Conservation (phyloP, 1,284 basidiomycete species). For the Apiotrichum montevideense region DNA sequence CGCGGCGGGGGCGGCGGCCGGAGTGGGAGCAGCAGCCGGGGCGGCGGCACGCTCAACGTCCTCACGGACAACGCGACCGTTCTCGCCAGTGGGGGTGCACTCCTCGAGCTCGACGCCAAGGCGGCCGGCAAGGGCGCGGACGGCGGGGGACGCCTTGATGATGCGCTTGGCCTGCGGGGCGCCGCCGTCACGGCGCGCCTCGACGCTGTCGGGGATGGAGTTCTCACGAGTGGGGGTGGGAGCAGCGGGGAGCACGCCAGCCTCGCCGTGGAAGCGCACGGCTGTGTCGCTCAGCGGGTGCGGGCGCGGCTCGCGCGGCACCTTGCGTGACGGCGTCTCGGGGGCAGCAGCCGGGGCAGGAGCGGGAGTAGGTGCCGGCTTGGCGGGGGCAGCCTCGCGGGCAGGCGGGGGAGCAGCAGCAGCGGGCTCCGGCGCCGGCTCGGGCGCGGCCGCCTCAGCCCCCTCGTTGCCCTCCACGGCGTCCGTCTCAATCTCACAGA, state of each 20-base stretch:
- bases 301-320: constrained; percentile 5
- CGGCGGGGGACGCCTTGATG: constrained; percentile 35
- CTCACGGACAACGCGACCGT: constrained; percentile 61
- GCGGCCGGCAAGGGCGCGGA: constrained; percentile 31
- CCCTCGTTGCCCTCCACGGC: constrained; percentile 13
- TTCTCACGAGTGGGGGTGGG: background rate
- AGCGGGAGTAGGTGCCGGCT: background rate
- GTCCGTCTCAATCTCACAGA: constrained; percentile 67
- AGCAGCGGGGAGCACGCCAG: constrained; percentile 29
- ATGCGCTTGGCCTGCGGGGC: constrained; percentile 10
- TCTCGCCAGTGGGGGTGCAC: constrained; percentile 56
- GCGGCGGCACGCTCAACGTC: constrained; percentile 50
- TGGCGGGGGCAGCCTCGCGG: background rate
- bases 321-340: background rate
- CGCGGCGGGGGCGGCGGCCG: background rate
- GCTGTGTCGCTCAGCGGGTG: constrained; percentile 21
- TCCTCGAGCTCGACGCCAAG: constrained; percentile 36
- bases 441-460: constrained; percentile 8
- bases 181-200: constrained; percentile 9
- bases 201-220: constrained; percentile 11
- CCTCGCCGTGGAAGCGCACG: constrained; percentile 36
- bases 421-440: background rate
- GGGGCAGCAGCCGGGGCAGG: constrained; percentile 1
- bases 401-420: background rate
- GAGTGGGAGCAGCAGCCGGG: background rate